phyloP scores from a whole-genome alignment of 768 basidiomycete genomes.

The Phanerochaete carnosa region DNA sequence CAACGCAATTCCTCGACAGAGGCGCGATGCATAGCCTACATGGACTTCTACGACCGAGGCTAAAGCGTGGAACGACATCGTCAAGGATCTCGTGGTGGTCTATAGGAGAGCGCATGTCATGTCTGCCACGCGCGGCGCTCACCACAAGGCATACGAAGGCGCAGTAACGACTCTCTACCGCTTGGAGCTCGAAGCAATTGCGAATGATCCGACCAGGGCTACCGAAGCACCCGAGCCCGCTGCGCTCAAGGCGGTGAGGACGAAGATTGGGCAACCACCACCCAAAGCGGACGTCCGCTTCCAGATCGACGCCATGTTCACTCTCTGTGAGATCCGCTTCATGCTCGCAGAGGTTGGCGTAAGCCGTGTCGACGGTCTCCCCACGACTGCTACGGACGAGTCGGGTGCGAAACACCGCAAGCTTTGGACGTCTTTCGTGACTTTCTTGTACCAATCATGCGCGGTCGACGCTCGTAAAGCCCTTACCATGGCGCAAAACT shows the following conservation, averaged over 20 bases:
- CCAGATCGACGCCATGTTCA: conserved; percentile 58
- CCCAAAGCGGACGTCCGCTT: conserved; percentile 60
- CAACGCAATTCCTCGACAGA: background rate
- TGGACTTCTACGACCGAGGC: conserved; percentile 30
- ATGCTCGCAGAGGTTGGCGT: conserved; percentile 42
- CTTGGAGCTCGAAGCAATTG: conserved; percentile 37
- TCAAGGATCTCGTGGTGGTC: conserved; percentile 31
- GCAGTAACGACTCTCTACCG: conserved; percentile 51
- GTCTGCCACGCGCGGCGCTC: conserved; percentile 48
- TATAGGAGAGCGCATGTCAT: conserved; percentile 41
- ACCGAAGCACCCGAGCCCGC: conserved; percentile 36
- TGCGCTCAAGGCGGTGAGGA: conserved; percentile 49
- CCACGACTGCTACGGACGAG: conserved; percentile 14
- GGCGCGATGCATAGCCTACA: conserved; percentile 19
- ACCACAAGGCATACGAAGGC: conserved; percentile 58
- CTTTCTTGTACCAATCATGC: conserved; percentile 34
- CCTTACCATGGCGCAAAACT: conserved; percentile 17
- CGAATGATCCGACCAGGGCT: conserved; percentile 25
- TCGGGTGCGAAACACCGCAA: conserved; percentile 26
- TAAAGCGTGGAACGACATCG: conserved; percentile 37
- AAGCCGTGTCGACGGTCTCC: conserved; percentile 36
- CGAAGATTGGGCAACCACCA: conserved; percentile 52
- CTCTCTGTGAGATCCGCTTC: conserved; percentile 51
- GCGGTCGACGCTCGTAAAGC: conserved; percentile 24
- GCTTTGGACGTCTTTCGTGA: conserved; percentile 45